These are phyloP conservation scores for Tolypocladium guangdongense DNA, from an alignment of 2,329 filamentous ascomycete species.

Conservation along the genomic window DNA sequence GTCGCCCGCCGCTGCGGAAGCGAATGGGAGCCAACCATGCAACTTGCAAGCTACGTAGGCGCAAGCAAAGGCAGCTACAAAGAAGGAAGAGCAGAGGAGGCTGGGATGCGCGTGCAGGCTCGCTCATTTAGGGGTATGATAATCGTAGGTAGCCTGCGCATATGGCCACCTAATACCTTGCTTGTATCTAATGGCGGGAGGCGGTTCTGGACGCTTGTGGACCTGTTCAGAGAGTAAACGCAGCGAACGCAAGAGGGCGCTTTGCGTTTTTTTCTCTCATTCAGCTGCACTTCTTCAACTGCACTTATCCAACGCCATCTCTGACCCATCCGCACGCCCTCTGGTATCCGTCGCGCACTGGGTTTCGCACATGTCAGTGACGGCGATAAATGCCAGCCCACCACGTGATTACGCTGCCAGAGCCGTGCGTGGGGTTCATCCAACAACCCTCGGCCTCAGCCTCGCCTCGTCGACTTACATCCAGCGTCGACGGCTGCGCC, in stretches of 20 bases:
- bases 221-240: neutral
- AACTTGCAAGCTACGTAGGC: no score
- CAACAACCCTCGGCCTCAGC: conserved; percentile 2
- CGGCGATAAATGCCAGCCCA: neutral
- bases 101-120: neutral
- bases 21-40: no score
- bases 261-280: neutral
- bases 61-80: neutral
- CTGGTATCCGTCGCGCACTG: neutral
- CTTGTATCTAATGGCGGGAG: no score
- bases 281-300: neutral
- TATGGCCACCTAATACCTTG: no score
- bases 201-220: neutral
- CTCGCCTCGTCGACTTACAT: conserved; percentile 16
- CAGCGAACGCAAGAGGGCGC: neutral
- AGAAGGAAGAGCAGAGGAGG: neutral
- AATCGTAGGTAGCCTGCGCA: neutral
- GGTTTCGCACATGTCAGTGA: neutral
- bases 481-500: conserved; percentile 18
- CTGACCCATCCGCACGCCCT: neutral
- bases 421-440: neutral
- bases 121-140: neutral
- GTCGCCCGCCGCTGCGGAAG: no score
- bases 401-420: conserved; percentile 7
- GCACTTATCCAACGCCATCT: neutral